Conservation (phyloP, 768 basidiomycete genomes). For the Tulasnella sp. region DNA sequence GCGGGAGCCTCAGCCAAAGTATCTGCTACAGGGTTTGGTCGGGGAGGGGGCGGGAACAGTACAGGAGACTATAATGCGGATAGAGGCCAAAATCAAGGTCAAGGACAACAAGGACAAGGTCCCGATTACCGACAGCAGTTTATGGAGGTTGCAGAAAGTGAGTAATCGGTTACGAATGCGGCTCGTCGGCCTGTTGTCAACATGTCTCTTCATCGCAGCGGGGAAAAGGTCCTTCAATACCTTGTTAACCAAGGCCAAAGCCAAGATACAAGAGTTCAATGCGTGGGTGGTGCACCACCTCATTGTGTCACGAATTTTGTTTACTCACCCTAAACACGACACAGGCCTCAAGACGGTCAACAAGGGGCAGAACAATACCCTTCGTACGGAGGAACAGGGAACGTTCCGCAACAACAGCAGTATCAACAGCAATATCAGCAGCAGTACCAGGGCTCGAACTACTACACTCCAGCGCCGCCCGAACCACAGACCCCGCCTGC, state of each 20-base stretch:
- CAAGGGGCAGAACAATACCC: too few relatives aligned
- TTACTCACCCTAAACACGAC: too few relatives aligned
- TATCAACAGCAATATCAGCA: background rate
- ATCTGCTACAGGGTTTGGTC: constrained; percentile 2
- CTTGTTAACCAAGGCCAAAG: constrained; percentile 65
- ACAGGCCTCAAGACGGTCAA: too few relatives aligned
- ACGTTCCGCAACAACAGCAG: background rate
- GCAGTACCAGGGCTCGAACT: background rate
- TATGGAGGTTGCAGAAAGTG: constrained; percentile 68
- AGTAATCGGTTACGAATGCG: constrained; percentile 24
- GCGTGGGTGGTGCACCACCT: too few relatives aligned
- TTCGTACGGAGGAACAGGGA: too few relatives aligned
- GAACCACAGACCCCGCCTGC: background rate
- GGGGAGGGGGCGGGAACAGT: background rate
- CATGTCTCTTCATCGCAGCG: constrained; percentile 29
- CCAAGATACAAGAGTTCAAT: constrained; percentile 66
- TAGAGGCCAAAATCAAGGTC: background rate
- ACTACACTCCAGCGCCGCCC: background rate
- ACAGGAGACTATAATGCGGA: background rate
- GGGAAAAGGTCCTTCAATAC: constrained; percentile 71
- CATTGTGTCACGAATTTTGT: too few relatives aligned
- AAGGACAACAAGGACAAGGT: too few relatives aligned
- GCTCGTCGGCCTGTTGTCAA: background rate
- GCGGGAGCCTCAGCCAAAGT: constrained; percentile 36
- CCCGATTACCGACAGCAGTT: constrained; percentile 52